phyloP scores from a whole-genome alignment of 352 stramenopile genomes.

The Globisporangium alternatum region DNA sequence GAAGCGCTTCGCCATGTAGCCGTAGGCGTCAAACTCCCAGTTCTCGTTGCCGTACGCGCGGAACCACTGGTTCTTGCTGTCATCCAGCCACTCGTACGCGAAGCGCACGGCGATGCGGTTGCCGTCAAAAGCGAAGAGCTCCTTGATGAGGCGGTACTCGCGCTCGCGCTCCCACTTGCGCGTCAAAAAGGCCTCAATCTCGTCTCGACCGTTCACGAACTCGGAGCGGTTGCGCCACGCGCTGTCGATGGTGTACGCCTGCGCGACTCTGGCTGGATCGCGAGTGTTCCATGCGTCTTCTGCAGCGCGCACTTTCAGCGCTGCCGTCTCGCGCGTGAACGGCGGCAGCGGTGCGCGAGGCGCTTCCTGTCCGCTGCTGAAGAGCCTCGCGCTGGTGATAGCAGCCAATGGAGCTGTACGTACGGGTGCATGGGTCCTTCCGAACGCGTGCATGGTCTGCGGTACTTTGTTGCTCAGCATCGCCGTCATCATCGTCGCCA shows the following conservation, averaged over 20 bases:
- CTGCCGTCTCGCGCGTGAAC: constrained; percentile 75
- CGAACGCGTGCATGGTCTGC: no score
- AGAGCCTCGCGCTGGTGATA: neutral
- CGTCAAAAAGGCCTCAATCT: constrained; percentile 78
- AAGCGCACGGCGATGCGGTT: constrained; percentile 89
- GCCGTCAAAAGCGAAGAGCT: constrained; percentile 77
- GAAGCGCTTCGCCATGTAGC: constrained; percentile 83
- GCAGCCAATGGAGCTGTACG: neutral
- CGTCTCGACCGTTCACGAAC: constrained; percentile 69
- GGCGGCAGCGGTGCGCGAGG: constrained; percentile 56
- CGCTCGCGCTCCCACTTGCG: constrained; percentile 73
- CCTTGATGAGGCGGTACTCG: constrained; percentile 89
- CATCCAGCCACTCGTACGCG: constrained; percentile 80
- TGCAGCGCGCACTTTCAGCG: constrained; percentile 76
- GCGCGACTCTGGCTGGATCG: constrained; percentile 64
- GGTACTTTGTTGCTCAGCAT: neutral
- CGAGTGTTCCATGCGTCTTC: constrained; percentile 90
- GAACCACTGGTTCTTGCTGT: constrained; percentile 58
- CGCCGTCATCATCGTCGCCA: neutral
- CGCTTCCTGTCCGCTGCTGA: constrained; percentile 3
- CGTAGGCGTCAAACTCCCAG: constrained; percentile 83
- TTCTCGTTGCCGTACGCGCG: constrained; percentile 89
- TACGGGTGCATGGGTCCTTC: neutral
- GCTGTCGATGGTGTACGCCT: constrained; percentile 82
- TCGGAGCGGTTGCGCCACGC: constrained; percentile 82